Percentiles rank a stretch among this genome's conserved stretches.
Conservation (phyloP, 306 rosid genomes). For the Glycine tomentella region DNA sequence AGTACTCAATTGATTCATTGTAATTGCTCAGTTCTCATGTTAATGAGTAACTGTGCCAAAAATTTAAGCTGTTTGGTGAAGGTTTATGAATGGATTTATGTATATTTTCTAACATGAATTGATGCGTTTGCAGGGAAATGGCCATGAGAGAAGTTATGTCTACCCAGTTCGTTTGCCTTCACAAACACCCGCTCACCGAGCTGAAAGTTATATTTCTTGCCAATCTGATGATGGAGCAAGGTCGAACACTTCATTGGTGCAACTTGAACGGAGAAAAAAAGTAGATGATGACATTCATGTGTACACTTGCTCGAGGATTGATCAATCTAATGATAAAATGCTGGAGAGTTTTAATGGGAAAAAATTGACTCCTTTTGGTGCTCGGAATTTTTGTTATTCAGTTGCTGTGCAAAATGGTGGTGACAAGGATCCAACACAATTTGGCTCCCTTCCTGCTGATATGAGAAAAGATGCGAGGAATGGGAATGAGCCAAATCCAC, state of each 20-base stretch:
- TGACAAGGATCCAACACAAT: background rate
- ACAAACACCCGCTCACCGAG: background rate
- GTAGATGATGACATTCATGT: background rate
- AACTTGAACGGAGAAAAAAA: constrained; percentile 1
- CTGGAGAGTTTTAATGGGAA: background rate
- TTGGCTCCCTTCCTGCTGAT: background rate
- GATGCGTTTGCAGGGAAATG: background rate
- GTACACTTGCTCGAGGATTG: background rate
- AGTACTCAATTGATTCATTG: background rate
- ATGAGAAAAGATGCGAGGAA: background rate
- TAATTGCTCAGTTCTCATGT: background rate
- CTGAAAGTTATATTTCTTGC: constrained; percentile 4
- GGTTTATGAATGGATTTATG: constrained; percentile 1
- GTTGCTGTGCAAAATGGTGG: background rate
- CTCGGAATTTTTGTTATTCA: background rate
- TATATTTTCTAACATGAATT: background rate
- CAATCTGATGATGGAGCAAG: constrained; percentile 10
- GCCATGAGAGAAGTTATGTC: background rate
- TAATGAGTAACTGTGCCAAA: background rate
- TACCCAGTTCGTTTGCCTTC: constrained; percentile 10
- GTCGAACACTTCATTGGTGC: background rate
- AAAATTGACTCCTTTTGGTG: constrained; percentile 8
- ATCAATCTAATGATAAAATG: background rate
- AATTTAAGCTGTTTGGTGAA: constrained; percentile 12
- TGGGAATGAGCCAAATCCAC: background rate